These are phyloP conservation scores for Isoetes engelmannii DNA, from an alignment of 83 land plant species.

Conservation along the genomic window DNA sequence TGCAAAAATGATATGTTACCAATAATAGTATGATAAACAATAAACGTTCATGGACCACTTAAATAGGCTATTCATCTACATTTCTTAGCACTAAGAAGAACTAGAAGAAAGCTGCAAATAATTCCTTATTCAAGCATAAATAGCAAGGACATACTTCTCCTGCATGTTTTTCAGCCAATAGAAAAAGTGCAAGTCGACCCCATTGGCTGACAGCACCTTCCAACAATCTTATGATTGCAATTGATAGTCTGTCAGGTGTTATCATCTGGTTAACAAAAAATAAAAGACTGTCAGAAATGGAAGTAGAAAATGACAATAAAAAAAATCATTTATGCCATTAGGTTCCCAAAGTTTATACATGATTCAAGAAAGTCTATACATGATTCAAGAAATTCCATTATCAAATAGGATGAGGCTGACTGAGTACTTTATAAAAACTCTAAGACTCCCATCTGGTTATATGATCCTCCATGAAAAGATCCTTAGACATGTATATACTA, in stretches of 20 bases:
- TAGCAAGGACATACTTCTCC: constrained; percentile 19
- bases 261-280: constrained; percentile 25
- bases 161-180: constrained; percentile 28
- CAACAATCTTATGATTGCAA: constrained; percentile 19
- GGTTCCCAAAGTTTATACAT: neutral
- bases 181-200: constrained; percentile 36
- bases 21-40: neutral
- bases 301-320: neutral
- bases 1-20: neutral
- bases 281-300: neutral
- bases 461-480: neutral
- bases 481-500: too few relatives aligned
- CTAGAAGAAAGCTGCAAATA: neutral
- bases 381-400: neutral
- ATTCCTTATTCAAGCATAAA: too few relatives aligned
- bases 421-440: neutral
- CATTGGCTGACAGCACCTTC: constrained; percentile 27
- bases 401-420: neutral
- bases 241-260: constrained; percentile 33
- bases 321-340: neutral
- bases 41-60: neutral
- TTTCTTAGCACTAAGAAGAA: neutral
- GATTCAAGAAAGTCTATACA: neutral
- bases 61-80: too few relatives aligned
- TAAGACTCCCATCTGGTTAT: neutral